Evolutionary conservation across 129 eudicot species (phyloP), one percentile per base, ranked within the genome.

Genomic region (Pittosporum tobira): DNA sequence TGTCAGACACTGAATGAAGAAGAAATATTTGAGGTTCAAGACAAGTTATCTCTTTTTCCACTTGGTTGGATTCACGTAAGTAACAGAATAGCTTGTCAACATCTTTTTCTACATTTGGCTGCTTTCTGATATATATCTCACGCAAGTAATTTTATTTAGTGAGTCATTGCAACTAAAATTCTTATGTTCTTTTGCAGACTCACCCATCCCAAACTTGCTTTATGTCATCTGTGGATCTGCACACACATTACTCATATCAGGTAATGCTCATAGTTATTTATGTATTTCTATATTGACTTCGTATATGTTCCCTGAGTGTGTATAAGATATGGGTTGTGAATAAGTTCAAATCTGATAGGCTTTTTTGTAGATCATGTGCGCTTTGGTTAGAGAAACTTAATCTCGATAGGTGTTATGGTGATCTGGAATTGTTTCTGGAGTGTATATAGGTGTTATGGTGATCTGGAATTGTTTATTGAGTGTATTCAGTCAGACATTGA

Each of bases 31-130:
- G 99, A 93, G 63, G 78, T 87, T 75, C 99, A 93, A 67, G 99
- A 93, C 77, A 83, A 72, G 51, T 69, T 63, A 21, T 79, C 96
- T 55, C 85, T 93, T 46, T 93, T 93, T 68, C 96, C 75, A 1
- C 94, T 93, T 59, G 99, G 99, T 15, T 93, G 99, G 99, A 93
- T 93, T 67, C 99, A 93, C 42, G 99, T 93, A 75, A 83, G 99
- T 84, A 37, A 51, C 50, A 13, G 42, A 38, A 63, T 40, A 29
- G 49, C 49, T 48, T 67, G 27, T 48, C 61, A 57, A 47, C 67
- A 38, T 38, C 20, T 48, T 19, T 53, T 24, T 26, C 36, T n/a
- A 20, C 26, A 2, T 5, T 20, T 11, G 6, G 6, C 48, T 31
- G 3, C 48, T 51, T 59, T 25, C 22, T 40, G 14, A 54, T n/a